Conservation (phyloP, 2,329 filamentous ascomycete species). For the Colletotrichum magnum region DNA sequence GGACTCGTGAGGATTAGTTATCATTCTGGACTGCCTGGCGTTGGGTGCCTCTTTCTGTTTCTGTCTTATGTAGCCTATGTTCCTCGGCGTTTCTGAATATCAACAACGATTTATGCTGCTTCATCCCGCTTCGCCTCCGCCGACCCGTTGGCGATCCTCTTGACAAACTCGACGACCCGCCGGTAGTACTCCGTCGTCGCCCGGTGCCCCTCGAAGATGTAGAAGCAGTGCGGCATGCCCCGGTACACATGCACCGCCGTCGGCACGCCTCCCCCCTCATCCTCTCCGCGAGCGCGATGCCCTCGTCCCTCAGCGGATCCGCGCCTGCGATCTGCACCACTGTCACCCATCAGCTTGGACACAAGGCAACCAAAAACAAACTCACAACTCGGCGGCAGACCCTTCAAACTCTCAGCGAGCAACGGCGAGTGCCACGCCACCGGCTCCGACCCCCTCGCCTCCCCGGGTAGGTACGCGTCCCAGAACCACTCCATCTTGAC, state of each 20-base stretch:
- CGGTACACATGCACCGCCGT: slow-evolving; percentile 50
- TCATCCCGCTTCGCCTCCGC: not conserved
- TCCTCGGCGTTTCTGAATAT: not conserved
- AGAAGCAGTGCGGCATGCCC: slow-evolving; percentile 55
- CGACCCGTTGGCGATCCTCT: slow-evolving; percentile 18
- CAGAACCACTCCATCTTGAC: slow-evolving; percentile 52
- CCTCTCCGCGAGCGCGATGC: slow-evolving; percentile 54
- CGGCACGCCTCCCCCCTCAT: slow-evolving; percentile 49
- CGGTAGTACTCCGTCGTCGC: slow-evolving; percentile 42
- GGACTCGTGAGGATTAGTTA: too few relatives aligned
- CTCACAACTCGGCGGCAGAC: slow-evolving; percentile 52
- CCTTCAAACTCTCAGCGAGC: slow-evolving; percentile 48
- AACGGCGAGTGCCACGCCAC: slow-evolving; percentile 50
- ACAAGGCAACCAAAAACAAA: slow-evolving; percentile 3
- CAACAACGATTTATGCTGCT: not conserved
- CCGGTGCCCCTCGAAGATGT: slow-evolving; percentile 39
- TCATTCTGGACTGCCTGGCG: too few relatives aligned
- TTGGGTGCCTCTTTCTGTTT: too few relatives aligned
- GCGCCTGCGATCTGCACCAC: slow-evolving; percentile 53
- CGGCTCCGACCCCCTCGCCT: slow-evolving; percentile 44
- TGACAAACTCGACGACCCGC: slow-evolving; percentile 41
- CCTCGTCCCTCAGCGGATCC: slow-evolving; percentile 56
- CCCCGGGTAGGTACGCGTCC: slow-evolving; percentile 50
- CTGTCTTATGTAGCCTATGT: not conserved
- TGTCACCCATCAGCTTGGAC: slow-evolving; percentile 29